Evolutionary conservation across 768 basidiomycete species (phyloP).

Genomic region (Astraeus odoratus): DNA sequence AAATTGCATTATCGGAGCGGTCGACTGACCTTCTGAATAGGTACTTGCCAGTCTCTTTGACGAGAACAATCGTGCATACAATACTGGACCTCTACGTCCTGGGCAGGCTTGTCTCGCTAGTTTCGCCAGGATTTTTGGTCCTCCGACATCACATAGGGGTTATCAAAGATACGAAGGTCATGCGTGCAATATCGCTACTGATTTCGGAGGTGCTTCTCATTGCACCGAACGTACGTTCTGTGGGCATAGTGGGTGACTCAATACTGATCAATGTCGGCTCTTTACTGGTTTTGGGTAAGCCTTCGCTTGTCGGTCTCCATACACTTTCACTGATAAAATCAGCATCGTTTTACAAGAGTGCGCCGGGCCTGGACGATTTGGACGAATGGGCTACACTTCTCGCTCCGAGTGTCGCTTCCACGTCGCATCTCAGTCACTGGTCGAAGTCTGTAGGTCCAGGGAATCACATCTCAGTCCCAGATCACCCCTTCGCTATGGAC

Average conservation of each 20-base stretch:
- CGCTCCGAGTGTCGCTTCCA: background rate
- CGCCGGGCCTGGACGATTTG: background rate
- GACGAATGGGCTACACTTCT: background rate
- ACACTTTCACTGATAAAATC: background rate
- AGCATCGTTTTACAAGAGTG: slow-evolving; percentile 7
- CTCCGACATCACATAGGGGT: slow-evolving; percentile 10
- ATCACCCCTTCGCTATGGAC: background rate
- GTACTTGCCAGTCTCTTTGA: slow-evolving; percentile 32
- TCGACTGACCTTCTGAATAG: slow-evolving; percentile 19
- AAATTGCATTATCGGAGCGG: background rate
- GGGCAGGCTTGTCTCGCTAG: slow-evolving; percentile 26
- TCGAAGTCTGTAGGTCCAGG: background rate
- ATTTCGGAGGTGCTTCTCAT: slow-evolving; percentile 36
- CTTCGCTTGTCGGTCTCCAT: background rate
- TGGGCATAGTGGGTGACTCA: slow-evolving; percentile 33
- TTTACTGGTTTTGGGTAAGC: slow-evolving; percentile 36
- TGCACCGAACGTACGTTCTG: slow-evolving; percentile 28
- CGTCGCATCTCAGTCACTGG: background rate
- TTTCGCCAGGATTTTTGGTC: slow-evolving; percentile 18
- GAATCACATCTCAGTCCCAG: background rate
- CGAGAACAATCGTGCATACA: slow-evolving; percentile 29
- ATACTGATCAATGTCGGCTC: slow-evolving; percentile 37
- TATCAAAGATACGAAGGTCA: slow-evolving; percentile 25
- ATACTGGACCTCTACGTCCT: slow-evolving; percentile 33
- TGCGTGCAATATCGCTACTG: slow-evolving; percentile 34